Evolutionary conservation across 768 basidiomycete genomes (phyloP).

Genomic region (Rossbeevera mucosa): DNA sequence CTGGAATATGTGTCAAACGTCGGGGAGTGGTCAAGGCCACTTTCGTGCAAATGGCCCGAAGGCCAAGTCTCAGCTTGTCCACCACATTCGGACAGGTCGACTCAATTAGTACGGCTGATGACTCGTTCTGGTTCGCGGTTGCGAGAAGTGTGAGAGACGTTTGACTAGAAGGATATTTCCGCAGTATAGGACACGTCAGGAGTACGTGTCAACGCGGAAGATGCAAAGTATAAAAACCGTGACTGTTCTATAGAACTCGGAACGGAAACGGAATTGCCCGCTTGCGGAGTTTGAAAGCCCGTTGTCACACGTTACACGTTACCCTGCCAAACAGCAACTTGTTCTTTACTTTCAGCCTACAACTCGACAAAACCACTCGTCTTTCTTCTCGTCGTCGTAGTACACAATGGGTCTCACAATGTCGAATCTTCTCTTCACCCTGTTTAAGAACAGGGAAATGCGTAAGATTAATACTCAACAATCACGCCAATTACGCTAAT

Average conservation of each 20-base stretch:
- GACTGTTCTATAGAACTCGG: neutral
- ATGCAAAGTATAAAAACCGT: neutral
- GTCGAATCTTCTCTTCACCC: constrained; percentile 68
- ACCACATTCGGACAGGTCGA: neutral
- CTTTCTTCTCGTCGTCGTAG: constrained; percentile 31
- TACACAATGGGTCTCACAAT: constrained; percentile 73
- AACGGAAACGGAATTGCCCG: constrained; percentile 11
- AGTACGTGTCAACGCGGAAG: constrained; percentile 8
- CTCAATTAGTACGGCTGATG: neutral
- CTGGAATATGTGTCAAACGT: neutral
- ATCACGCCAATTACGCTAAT: constrained; percentile 19
- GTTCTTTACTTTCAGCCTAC: constrained; percentile 28
- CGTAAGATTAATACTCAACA: constrained; percentile 53
- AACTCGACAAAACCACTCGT: constrained; percentile 24
- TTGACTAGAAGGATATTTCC: neutral
- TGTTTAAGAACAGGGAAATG: constrained; percentile 99
- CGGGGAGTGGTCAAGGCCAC: neutral
- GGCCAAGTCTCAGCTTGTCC: too few relatives aligned
- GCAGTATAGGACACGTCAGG: constrained; percentile 14
- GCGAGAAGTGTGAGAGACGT: neutral
- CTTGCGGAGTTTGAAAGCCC: constrained; percentile 33
- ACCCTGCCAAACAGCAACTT: constrained; percentile 31
- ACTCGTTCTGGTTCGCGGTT: neutral
- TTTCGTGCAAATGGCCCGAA: neutral
- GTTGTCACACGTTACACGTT: constrained; percentile 32